phyloP scores from a whole-genome alignment of 805 yeast genomes.

The Ogataea allantospora region DNA sequence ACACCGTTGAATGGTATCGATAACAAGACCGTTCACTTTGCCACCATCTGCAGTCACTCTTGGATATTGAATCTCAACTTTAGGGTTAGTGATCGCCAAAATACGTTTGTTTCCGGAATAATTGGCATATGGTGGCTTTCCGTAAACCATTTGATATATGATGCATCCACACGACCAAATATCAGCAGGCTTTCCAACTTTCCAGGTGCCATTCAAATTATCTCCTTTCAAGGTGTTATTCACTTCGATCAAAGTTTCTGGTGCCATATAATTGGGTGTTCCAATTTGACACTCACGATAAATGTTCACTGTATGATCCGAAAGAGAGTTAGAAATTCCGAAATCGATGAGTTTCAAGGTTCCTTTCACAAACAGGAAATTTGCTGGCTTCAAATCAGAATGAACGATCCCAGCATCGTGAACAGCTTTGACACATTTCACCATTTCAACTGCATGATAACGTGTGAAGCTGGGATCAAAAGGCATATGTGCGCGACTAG shows the following conservation, averaged over 20 bases:
- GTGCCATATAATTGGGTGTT: conserved; percentile 97
- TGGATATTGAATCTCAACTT: conserved; percentile 67
- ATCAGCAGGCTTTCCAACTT: conserved; percentile 92
- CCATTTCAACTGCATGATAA: conserved; percentile 73
- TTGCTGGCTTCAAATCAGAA: conserved; percentile 54
- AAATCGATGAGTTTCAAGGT: conserved; percentile 86
- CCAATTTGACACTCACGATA: conserved; percentile 91
- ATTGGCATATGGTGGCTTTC: conserved; percentile 84
- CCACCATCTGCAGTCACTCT: conserved; percentile 31
- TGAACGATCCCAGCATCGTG: conserved; percentile 79
- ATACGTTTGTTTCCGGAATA: conserved; percentile 75
- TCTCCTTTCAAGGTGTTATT: conserved; percentile 33
- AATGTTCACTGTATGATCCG: conserved; percentile 86
- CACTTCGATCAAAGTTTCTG: conserved; percentile 81
- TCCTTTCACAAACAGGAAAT: conserved; percentile 80
- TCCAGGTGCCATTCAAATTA: conserved; percentile 45
- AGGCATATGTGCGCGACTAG: conserved; percentile 47
- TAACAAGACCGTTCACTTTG: conserved; percentile 38
- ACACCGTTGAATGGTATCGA: conserved; percentile 72
- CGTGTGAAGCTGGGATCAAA: conserved; percentile 77
- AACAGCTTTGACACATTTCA: conserved; percentile 83
- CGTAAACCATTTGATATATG: conserved; percentile 91
- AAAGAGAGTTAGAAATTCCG: conserved; percentile 93
- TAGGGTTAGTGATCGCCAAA: conserved; percentile 83
- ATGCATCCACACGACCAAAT: conserved; percentile 99